These are phyloP conservation scores for Trichoderma asperellum DNA, from an alignment of 2,329 filamentous ascomycete genomes.

Conservation along the genomic window DNA sequence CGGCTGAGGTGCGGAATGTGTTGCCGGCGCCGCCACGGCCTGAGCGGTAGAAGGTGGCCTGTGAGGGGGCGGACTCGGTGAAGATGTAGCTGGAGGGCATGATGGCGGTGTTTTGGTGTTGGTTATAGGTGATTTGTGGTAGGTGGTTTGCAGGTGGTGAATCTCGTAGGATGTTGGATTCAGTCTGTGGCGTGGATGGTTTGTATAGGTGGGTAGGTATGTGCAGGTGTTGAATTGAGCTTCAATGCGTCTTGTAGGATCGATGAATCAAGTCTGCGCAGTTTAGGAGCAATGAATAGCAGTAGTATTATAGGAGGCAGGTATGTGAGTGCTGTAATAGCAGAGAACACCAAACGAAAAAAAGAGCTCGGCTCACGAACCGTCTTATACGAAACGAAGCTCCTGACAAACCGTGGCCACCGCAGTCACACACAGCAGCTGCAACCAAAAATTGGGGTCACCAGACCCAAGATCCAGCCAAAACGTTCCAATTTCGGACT, in stretches of 20 bases:
- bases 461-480: background rate
- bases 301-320: background rate
- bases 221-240: background rate
- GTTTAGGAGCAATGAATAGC: background rate
- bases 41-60: conserved; percentile 49
- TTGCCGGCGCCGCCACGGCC: conserved; percentile 62
- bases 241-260: background rate
- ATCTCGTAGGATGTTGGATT: background rate
- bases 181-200: background rate
- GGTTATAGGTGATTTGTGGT: background rate
- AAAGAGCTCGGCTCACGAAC: background rate
- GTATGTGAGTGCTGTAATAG: no score
- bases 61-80: conserved; percentile 41
- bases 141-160: background rate
- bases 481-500: background rate
- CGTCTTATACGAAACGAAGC: conserved; percentile 17
- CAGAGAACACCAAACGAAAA: no score
- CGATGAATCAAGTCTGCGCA: background rate
- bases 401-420: background rate
- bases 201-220: background rate
- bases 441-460: background rate
- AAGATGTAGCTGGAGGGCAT: conserved; percentile 41
- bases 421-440: conserved; percentile 17
- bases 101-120: conserved; percentile 7
- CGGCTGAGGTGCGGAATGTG: conserved; percentile 54